Evolutionary conservation across 768 basidiomycete genomes (phyloP).

Genomic region (Neoboletus brunneissimus): DNA sequence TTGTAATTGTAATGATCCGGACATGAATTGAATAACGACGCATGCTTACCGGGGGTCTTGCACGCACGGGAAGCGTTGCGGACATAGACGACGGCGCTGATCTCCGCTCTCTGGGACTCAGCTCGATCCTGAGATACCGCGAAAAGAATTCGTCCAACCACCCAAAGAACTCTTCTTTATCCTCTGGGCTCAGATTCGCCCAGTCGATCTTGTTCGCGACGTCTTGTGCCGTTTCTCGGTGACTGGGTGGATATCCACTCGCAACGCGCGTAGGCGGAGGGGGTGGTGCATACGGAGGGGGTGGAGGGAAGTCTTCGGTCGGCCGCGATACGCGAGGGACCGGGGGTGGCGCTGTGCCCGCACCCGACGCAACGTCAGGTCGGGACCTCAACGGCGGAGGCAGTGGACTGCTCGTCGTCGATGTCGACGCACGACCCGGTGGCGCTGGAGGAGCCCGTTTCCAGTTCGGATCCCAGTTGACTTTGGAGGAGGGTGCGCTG

Average conservation of each 20-base stretch:
- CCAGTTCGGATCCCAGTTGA: slow-evolving; percentile 60
- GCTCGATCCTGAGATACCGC: slow-evolving; percentile 34
- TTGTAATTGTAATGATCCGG: background rate
- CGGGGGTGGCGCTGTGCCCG: slow-evolving; percentile 6
- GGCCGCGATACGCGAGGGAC: slow-evolving; percentile 16
- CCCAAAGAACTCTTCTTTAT: slow-evolving; percentile 69
- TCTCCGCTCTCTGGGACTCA: slow-evolving; percentile 12
- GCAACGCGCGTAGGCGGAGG: slow-evolving; percentile 30
- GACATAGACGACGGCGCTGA: background rate
- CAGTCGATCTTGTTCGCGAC: slow-evolving; percentile 50
- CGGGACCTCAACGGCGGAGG: slow-evolving; percentile 37
- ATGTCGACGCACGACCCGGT: slow-evolving; percentile 19
- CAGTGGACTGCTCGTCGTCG: slow-evolving; percentile 18
- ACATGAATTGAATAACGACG: background rate
- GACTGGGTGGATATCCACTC: slow-evolving; percentile 24
- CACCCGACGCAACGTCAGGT: slow-evolving; percentile 13
- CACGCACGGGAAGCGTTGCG: background rate
- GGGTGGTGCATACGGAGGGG: slow-evolving; percentile 15
- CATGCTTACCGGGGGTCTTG: slow-evolving; percentile 20
- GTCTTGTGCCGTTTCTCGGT: slow-evolving; percentile 2
- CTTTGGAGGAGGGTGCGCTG: slow-evolving; percentile 58
- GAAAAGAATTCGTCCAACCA: slow-evolving; percentile 85
- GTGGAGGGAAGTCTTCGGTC: slow-evolving; percentile 7
- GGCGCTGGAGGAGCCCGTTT: slow-evolving; percentile 49
- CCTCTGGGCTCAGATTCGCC: slow-evolving; percentile 61